Base-by-base conservation (phyloP, 768 basidiomycete genomes). In the Calocybe gangraenosa region DNA sequence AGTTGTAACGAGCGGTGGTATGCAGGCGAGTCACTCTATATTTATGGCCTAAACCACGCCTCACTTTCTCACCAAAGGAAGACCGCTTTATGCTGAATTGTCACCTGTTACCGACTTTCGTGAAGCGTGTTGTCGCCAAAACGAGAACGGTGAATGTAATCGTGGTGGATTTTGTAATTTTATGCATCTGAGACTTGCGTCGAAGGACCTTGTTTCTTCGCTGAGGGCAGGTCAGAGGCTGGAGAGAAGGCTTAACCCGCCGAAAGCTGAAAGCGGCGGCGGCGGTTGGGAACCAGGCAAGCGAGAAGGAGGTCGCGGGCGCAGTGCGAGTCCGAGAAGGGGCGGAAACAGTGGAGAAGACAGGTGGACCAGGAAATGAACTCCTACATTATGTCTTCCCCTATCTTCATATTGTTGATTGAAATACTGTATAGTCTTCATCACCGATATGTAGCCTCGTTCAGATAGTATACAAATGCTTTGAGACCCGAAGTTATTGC, bases 111-210 rank as follows among this genome's bases (percentile, higher is more conserved):
- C 94, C 21, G 96, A 99, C 68, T 99, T 99, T 65, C 84, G 94
- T 40, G 96, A 99, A 68, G 94, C 94, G 0, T 99, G 96, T 62
- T 99, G 96, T 65, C 81, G 96, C 37, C 96, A 99, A 65, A 98
- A 99, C 57, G 96, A 99, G 64, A 88, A 97, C 56, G 96, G 96
- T 7, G 91, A 95, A 66, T 99, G 96, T 65, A 95, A 95, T 58
- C 84, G 96, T 34, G 96, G 95, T 22, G 93, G 93, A 2, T 97
- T 96, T 70, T 98, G 95, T 68, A 98, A 99, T 65, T 99, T 99
- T 61, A 96, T 97, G 92, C 94, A 97, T 69, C 73, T 97, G 25
- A 83, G 91, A 11, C 75, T 92, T 17, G 89, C 94, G 3, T 88
- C 92, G 22, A 82, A 86, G 59, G 82, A 90, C 9, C 77, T 96